Evolutionary conservation across 352 stramenopile species (phyloP).

Genomic region (Globisporangium acanthophoron): DNA sequence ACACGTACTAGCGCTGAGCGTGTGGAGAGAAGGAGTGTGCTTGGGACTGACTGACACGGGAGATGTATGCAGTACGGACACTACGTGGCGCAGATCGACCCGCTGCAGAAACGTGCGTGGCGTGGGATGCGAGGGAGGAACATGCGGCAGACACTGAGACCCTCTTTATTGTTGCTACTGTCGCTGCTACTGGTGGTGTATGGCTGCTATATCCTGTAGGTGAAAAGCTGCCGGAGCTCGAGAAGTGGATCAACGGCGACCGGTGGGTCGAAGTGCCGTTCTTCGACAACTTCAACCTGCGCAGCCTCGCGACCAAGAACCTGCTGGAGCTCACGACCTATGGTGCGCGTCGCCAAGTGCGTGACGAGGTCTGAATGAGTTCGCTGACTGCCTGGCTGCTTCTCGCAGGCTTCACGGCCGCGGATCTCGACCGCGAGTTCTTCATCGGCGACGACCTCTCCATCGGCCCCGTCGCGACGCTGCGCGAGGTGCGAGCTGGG

Average conservation of each 20-base stretch:
- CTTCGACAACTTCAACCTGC: constrained; percentile 87
- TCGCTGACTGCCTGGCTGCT: neutral
- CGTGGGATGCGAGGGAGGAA: neutral
- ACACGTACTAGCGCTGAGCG: neutral
- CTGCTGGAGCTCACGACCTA: constrained; percentile 79
- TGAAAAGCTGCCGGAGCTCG: constrained; percentile 77
- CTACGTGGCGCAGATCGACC: constrained; percentile 85
- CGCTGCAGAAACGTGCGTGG: constrained; percentile 64
- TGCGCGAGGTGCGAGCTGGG: constrained; percentile 36
- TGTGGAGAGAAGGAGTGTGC: neutral
- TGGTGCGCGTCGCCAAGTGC: constrained; percentile 24
- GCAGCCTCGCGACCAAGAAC: constrained; percentile 75
- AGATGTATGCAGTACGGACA: constrained; percentile 55
- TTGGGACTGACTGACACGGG: neutral
- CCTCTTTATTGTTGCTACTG: neutral
- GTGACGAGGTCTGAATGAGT: too few relatives aligned
- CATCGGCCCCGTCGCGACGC: constrained; percentile 74
- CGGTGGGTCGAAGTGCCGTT: constrained; percentile 82
- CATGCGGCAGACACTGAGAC: neutral
- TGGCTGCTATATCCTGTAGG: constrained; percentile 16
- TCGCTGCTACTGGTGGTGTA: too few relatives aligned
- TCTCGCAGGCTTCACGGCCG: constrained; percentile 80
- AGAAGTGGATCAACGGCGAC: constrained; percentile 83
- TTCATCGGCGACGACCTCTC: constrained; percentile 88
- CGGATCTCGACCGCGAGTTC: constrained; percentile 89